Base-by-base conservation (phyloP, 2,329 filamentous ascomycete species). In the Colletotrichum tofieldiae region DNA sequence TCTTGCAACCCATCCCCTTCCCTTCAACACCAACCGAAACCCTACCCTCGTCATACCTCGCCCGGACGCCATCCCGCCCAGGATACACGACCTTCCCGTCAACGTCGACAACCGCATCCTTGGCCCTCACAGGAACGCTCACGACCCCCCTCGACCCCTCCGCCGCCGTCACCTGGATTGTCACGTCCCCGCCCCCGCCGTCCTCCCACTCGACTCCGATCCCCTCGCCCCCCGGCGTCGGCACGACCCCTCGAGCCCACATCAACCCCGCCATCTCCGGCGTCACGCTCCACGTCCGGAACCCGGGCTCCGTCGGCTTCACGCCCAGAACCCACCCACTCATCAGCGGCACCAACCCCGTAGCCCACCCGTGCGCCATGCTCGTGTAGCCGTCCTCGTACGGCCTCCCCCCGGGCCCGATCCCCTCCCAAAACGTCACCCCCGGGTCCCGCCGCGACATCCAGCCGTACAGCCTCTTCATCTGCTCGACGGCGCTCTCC, bases 381-480 rank as follows among this genome's bases (percentile, higher is more conserved):
- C 84, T 86, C 20, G 86, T 88, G 70, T 83, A 87, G 0, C 77
- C 82, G 1, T 77, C 82, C 75, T 87, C 82, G 71, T 88, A 88
- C 37, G 83, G 79, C 2, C 61, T 62, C 0, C 86, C 86, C 26
- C 78, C 76, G 0, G 77, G 74, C 1, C 85, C 86, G 61, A 88
- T 85, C 0, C 86, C 87, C 75, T 88, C 87, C 87, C 87, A 89
- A 73, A 84, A 82, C 4, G 87, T 88, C 18, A 84, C 76, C 0
- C 79, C 79, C 0, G 86, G 86, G 73, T 89, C 86, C 12, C 83
- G 79, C 0, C 74, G 73, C 3, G 83, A 77, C 86, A 88, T 88
- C 83, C 84, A 87, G 5, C 85, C 85, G 72, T 87, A 88, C 20
- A 87, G 77, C 23, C 86, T 79, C 52, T 81, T 77, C 18, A 87